phyloP scores from a whole-genome alignment of 2,329 filamentous ascomycete species.

The Botrytis deweyae region DNA sequence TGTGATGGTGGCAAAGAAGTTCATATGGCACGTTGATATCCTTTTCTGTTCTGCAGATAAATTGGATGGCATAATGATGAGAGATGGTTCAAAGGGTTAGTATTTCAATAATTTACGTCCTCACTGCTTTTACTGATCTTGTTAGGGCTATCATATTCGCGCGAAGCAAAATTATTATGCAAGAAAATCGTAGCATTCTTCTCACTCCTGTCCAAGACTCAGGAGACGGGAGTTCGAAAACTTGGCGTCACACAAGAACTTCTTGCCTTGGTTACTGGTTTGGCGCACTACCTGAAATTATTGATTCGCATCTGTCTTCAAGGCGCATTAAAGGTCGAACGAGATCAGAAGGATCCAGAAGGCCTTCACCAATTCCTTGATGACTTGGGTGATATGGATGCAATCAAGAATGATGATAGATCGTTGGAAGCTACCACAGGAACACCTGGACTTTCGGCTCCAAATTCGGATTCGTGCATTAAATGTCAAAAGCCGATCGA shows the following conservation, averaged over 20 bases:
- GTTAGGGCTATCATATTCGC: slow-evolving; percentile 79
- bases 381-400: slow-evolving; percentile 80
- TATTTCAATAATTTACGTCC: slow-evolving; percentile 1
- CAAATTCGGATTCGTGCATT: slow-evolving; percentile 81
- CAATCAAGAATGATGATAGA: slow-evolving; percentile 68
- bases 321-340: slow-evolving; percentile 85
- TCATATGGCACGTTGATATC: slow-evolving; percentile 94
- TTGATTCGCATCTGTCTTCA: slow-evolving; percentile 96
- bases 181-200: slow-evolving; percentile 99
- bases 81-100: slow-evolving; percentile 72
- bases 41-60: slow-evolving; percentile 86
- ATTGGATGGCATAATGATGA: slow-evolving; percentile 71
- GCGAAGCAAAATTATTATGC: slow-evolving; percentile 98
- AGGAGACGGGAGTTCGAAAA: slow-evolving; percentile 85
- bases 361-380: slow-evolving; percentile 81
- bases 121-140: slow-evolving; percentile 21
- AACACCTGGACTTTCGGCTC: slow-evolving; percentile 65
- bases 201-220: slow-evolving; percentile 87
- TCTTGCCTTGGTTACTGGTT: slow-evolving; percentile 92
- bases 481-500: slow-evolving; percentile 85
- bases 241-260: slow-evolving; percentile 96
- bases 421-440: slow-evolving; percentile 65
- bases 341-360: slow-evolving; percentile 71
- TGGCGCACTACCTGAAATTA: slow-evolving; percentile 96
- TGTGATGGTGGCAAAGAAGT: slow-evolving; percentile 89